Base-by-base conservation (phyloP, 176 grass and related monocot species). In the Cymbopogon citratus region DNA sequence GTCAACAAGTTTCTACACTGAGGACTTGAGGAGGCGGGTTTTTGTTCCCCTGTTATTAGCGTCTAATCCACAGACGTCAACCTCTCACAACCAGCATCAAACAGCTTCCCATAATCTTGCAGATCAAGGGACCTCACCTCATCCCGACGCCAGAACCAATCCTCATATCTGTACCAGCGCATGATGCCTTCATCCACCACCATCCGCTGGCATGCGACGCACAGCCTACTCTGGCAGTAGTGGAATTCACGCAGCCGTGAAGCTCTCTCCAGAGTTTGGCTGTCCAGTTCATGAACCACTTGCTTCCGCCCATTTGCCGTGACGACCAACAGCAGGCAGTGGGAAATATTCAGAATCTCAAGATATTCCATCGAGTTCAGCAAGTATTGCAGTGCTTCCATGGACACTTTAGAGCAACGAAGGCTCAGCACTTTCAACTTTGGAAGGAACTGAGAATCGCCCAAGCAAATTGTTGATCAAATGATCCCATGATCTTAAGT, bases 131-230 rank as follows among this genome's bases (percentile, higher is more conserved):
- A 93, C 25, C 64, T 81, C 52, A 93, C 91, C 87, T 99, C 96
- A 76, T 99, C 96, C 1, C 43, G 84, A 21, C 96, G 90, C 96
- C 96, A 99, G 60, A 95, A 95, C 84, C 87, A 91, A 51, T 91
- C 89, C 76, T 99, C 96, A 0, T 99, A 99, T 52, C 89, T 84
- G 51, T 99, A 95, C 96, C 96, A 99, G 83, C 96, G 80, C 91
- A 99, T 95, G 71, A 99, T 80, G 24, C 96, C 96, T 36, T 99
- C 96, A 71, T 99, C 96, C 24, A 39, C 43, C 59, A 93, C 51
- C 93, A 99, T 99, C 80, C 96, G 88, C 69, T 94, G 89, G 68
- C 96, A 99, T 10, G 90, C 49, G 19, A 84, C 7, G 36, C 96
- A 99, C 24, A 78, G 29, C 31, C 74, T 90, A 80, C 85, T 90